Evolutionary conservation across 192 early-diverging fungal genomes (phyloP).

Genomic region (Coemansia sp.): DNA sequence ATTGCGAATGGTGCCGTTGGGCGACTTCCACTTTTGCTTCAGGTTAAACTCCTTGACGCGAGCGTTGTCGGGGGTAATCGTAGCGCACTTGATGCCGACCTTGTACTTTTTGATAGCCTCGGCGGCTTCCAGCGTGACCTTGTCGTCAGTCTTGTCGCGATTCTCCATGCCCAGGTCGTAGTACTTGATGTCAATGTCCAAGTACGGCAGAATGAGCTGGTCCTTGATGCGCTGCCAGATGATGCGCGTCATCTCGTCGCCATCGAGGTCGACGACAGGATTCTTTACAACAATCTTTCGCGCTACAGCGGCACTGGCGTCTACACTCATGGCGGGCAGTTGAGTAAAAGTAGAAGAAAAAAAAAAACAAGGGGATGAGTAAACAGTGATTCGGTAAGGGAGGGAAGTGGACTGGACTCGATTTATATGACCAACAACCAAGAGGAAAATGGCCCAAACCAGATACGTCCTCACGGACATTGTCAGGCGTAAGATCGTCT

Average conservation of each 20-base stretch:
- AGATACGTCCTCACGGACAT: slow-evolving; percentile 1
- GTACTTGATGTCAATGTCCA: slow-evolving; percentile 95
- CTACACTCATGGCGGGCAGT: slow-evolving; percentile 39
- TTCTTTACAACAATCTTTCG: slow-evolving; percentile 78
- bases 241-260: slow-evolving; percentile 99
- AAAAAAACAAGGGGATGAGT: slow-evolving; percentile 5
- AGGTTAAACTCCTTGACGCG: slow-evolving; percentile 95
- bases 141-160: slow-evolving; percentile 92
- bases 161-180: slow-evolving; percentile 92
- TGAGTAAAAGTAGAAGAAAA: neutral
- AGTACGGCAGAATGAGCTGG: slow-evolving; percentile 83
- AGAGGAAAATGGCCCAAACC: neutral
- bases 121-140: slow-evolving; percentile 94
- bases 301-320: slow-evolving; percentile 37
- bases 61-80: slow-evolving; percentile 95
- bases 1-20: slow-evolving; percentile 97
- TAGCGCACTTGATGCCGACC: slow-evolving; percentile 99
- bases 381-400: neutral
- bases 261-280: slow-evolving; percentile 87
- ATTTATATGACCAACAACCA: no score
- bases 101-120: slow-evolving; percentile 97
- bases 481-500: neutral
- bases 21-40: slow-evolving; percentile 98
- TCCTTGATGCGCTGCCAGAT: slow-evolving; percentile 96
- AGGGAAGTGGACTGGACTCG: neutral